Evolutionary conservation across 805 yeast genomes (phyloP), one percentile per base, ranked within the genome.

Genomic region (Saccharomycopsis sp.): DNA sequence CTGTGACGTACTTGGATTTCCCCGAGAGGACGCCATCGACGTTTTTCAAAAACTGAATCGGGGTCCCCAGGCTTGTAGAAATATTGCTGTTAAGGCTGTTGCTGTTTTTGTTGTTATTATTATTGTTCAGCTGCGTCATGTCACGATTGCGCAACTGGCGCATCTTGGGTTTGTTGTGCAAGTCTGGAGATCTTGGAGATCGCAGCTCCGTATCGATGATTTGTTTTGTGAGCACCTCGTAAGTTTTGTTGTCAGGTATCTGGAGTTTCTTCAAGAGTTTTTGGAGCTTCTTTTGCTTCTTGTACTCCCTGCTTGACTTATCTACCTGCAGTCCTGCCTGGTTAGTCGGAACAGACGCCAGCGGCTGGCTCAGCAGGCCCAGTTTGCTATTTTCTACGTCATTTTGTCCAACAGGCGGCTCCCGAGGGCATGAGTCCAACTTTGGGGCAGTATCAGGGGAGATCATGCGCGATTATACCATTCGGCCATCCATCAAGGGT

Each of bases 171-270:
- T 67, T 58, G 41, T 61, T 60, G 29, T 66, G 55, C 7, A 61
- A 53, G 47, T 57, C 66, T 53, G 34, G 56, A 56, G 12, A 50
- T 62, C 14, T 29, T 15, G 46, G 40, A 12, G 20, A 46, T 12
- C 23, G 54, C 1, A 62, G 62, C 7, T 62, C 62, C 18, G 64
- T 67, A n/a, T 60, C 44, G 34, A 70, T 59, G 57, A 71, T 70
- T 53, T 70, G 69, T 52, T 70, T 69, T 24, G 70, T 72, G 2
- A 74, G 64, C 5, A 67, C 64, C 48, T 71, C 71, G 59, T 73
- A 74, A 16, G 68, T 66, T 57, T 71, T 71, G 60, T 74, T 74
- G 54, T 73, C 77, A 0, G 76, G 72, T 29, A 75, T 74, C 52
- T 66, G 65, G 40, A 75, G 65, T 0, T 64, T 68, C 53, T 66